Percentiles rank a stretch among this genome's conserved stretches.
phyloP scores from a whole-genome alignment of 2,329 filamentous ascomycete genomes.

The Zopfia rhizophila region DNA sequence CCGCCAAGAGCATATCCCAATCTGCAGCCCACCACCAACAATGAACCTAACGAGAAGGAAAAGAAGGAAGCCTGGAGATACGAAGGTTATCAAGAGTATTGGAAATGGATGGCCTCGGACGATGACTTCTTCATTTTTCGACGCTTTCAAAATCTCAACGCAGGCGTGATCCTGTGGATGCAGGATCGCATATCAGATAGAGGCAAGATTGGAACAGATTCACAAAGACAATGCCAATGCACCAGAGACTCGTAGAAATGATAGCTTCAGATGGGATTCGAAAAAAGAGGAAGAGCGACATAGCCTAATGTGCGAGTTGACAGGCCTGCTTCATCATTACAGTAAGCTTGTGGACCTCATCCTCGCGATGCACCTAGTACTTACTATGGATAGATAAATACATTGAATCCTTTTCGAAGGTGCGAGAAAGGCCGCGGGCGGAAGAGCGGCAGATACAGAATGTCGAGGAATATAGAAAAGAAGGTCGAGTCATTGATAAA shows the following conservation, averaged over 20 bases:
- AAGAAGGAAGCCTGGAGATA: constrained; percentile 31
- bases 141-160: constrained; percentile 37
- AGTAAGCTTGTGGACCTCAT: constrained; percentile 21
- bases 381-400: constrained; percentile 25
- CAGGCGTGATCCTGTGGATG: constrained; percentile 33
- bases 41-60: too few relatives aligned
- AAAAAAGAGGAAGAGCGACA: constrained; percentile 14
- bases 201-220: constrained; percentile 21
- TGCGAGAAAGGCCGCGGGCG: constrained; percentile 23
- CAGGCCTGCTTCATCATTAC: constrained; percentile 24
- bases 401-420: constrained; percentile 29
- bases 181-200: constrained; percentile 33
- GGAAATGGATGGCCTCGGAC: constrained; percentile 41
- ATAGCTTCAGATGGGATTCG: constrained; percentile 29
- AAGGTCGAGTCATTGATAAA: constrained; percentile 17
- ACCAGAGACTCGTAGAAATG: constrained; percentile 14
- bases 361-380: background rate
- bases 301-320: constrained; percentile 27
- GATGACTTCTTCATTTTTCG: constrained; percentile 44
- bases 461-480: constrained; percentile 21
- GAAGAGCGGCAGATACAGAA: constrained; percentile 25
- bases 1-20: too few relatives aligned
- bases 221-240: constrained; percentile 11
- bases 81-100: constrained; percentile 38
- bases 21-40: too few relatives aligned